A percentile compares a stretch with the other conserved stretches of the same genome.
Evolutionary conservation across 371 early-diverging fungal species (phyloP).

Genomic region (Basidiobolus meristosporus): DNA sequence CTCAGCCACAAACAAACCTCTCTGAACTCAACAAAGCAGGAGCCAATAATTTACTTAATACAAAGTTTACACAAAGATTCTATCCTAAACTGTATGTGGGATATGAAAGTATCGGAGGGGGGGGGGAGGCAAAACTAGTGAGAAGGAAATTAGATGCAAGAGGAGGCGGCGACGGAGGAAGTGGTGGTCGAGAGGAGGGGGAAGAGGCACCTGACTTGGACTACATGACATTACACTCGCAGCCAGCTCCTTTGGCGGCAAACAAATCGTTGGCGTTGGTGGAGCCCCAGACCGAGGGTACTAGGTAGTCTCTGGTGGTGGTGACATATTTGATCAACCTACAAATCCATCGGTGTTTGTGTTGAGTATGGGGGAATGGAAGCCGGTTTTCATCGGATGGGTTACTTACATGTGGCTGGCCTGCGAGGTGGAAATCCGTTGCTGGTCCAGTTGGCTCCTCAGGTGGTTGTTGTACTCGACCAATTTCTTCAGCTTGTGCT

Average conservation of each 20-base stretch:
- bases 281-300: constrained; percentile 68
- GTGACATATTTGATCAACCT: constrained; percentile 31
- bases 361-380: background rate
- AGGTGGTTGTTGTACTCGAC: constrained; percentile 56
- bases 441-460: constrained; percentile 55
- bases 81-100: no score
- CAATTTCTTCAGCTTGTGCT: constrained; percentile 49
- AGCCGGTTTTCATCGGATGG: background rate
- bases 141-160: no score
- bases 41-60: no score
- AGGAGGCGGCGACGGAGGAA: no score
- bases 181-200: no score
- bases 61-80: no score
- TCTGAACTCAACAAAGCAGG: no score
- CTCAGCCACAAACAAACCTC: no score
- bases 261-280: constrained; percentile 50
- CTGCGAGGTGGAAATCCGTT: constrained; percentile 59
- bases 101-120: no score
- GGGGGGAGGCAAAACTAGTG: no score
- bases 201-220: no score
- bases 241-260: constrained; percentile 7
- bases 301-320: constrained; percentile 43
- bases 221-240: no score
- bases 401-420: constrained; percentile 28
- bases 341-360: background rate